Evolutionary conservation across 2,329 filamentous ascomycete genomes (phyloP).

Genomic region (Cordyceps cicadae): DNA sequence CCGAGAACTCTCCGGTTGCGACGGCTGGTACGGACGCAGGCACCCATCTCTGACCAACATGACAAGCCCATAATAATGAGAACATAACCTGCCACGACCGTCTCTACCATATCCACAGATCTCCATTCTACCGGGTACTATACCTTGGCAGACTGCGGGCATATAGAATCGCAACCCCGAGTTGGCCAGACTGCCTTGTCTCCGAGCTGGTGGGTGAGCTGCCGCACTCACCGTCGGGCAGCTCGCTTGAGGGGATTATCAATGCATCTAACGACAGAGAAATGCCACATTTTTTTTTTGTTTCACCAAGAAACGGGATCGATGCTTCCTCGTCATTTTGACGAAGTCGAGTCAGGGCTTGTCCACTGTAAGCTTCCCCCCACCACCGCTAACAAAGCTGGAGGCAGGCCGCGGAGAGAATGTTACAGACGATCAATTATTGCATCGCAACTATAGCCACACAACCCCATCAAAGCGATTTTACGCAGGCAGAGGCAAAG

Average conservation of each 20-base stretch:
- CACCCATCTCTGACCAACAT: background rate
- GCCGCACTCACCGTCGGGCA: no score
- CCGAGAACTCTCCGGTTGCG: constrained; percentile 6
- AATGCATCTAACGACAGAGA: no score
- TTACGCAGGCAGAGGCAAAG: no score
- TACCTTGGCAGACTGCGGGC: background rate
- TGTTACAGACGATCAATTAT: no score
- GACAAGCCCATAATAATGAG: background rate
- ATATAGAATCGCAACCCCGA: constrained; percentile 6
- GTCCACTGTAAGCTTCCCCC: background rate
- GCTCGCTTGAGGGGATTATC: no score
- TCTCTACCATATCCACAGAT: background rate
- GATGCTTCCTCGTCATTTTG: background rate
- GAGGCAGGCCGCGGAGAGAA: no score
- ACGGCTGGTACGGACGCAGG: background rate
- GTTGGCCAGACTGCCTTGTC: background rate
- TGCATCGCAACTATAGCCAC: no score
- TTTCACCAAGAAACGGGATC: background rate
- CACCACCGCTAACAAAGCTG: background rate
- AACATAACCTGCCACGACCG: background rate
- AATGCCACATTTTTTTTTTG: no score
- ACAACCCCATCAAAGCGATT: no score
- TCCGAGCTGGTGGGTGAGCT: background rate
- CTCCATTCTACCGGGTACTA: background rate
- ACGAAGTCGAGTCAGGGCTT: background rate